A percentile compares a stretch with the other conserved stretches of the same genome.
phyloP scores from a whole-genome alignment of 2,329 filamentous ascomycete species.

The Lasiodiplodia sp. region DNA sequence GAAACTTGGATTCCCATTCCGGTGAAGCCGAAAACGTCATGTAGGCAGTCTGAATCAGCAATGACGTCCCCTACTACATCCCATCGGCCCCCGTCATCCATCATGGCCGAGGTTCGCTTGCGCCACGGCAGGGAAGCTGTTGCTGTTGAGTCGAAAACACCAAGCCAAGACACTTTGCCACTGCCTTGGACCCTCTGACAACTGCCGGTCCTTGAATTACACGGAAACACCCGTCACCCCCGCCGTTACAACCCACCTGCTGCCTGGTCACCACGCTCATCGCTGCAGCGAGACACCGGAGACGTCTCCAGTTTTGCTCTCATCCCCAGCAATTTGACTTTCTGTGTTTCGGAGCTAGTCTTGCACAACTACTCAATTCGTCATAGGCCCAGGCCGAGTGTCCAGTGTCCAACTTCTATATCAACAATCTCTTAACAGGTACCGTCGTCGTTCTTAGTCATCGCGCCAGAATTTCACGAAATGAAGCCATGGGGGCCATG shows the following conservation, averaged over 20 bases:
- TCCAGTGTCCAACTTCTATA: neutral
- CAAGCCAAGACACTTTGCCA: constrained; percentile 1
- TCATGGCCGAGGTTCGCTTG: neutral
- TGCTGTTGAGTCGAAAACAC: neutral
- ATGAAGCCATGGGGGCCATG: neutral
- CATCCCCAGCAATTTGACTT: neutral
- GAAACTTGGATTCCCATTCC: neutral
- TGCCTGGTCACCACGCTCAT: neutral
- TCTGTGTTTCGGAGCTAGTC: neutral
- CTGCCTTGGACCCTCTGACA: neutral
- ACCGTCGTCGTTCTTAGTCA: neutral
- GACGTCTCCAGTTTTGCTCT: neutral
- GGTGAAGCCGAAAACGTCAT: neutral
- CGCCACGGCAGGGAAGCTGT: neutral
- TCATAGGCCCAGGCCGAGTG: neutral
- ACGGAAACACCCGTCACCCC: constrained; percentile 13
- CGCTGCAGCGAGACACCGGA: neutral
- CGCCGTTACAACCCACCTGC: neutral
- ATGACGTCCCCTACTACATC: neutral
- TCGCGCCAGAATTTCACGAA: neutral
- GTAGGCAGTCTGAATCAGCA: neutral
- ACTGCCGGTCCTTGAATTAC: neutral
- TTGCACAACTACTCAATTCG: neutral
- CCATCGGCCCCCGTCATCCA: neutral
- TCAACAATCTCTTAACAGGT: neutral